Evolutionary conservation across 148 eudicot genomes (phyloP).

Genomic region (Heliamphora exappendiculata): DNA sequence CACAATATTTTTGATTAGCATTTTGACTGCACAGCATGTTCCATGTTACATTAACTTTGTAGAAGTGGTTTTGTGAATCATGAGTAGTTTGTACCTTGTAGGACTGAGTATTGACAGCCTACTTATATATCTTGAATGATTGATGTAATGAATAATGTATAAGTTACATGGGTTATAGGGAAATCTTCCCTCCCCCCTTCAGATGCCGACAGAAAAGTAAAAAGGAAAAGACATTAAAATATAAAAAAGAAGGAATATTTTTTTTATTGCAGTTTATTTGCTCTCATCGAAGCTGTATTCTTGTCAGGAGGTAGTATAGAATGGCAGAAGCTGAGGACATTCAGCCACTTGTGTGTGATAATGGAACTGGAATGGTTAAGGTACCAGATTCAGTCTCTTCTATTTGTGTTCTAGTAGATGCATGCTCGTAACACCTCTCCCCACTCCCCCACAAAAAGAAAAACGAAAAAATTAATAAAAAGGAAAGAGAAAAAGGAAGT

Average conservation of each 20-base stretch:
- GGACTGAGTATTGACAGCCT: too few species aligned
- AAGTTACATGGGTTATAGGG: neutral
- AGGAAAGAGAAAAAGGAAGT: neutral
- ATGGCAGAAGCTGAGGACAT: slow-evolving; percentile 82
- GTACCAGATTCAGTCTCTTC: slow-evolving; percentile 14
- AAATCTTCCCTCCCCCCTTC: neutral
- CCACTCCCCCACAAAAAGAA: neutral
- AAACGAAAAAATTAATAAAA: neutral
- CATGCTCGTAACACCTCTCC: neutral
- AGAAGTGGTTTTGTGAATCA: too few species aligned
- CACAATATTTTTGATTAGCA: too few species aligned
- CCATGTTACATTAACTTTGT: too few species aligned
- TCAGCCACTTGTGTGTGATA: slow-evolving; percentile 81
- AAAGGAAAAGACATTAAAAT: neutral
- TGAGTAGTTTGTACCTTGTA: too few species aligned
- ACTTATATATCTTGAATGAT: too few species aligned
- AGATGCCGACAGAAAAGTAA: neutral
- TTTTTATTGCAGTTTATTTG: neutral
- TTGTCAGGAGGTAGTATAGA: slow-evolving; percentile 28
- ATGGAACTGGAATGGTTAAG: slow-evolving; percentile 89
- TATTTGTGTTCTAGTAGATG: neutral
- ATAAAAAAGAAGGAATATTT: neutral
- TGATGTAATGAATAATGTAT: too few species aligned
- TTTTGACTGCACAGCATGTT: too few species aligned
- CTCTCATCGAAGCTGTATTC: slow-evolving; percentile 9